Base-by-base conservation (phyloP, 2,329 filamentous ascomycete species). In the Apiospora malaysiana region DNA sequence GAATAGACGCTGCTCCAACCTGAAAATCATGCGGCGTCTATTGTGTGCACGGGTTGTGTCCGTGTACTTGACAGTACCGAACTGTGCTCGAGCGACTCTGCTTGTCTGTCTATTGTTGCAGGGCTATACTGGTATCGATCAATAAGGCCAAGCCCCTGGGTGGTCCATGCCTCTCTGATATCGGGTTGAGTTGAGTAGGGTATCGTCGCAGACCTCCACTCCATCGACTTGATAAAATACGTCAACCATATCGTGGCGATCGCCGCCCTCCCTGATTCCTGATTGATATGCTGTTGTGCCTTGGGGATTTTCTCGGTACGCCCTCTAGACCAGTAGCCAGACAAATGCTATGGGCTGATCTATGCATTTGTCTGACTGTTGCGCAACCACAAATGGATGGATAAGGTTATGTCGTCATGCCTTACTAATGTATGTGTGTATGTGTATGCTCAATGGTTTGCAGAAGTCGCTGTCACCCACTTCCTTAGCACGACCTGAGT, bases 371-470 rank as follows among this genome's bases (percentile, higher is more conserved):
- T 7, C 18, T 27, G 27, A 59, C 49, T 6, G 51, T 59, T 37
- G 25, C 27, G 51, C 51, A 37, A 37, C 27, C 18, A 56, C 40
- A 47, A 21, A 16, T 49, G 23, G 21, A 16, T 49, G 23, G n/a
- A 49, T n/a, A 49, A 32, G 27, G n/a, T 37, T 25, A 46, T 70
- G 25, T 8, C 45, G 14, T 45, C 42, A 27, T 66, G 32, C 32
- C 32, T 32, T 32, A 47, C 21, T 25, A 65, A 66, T 46, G n/a
- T 32, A 66, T 14, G 21, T 40, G 40, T 43, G 51, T 63, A 65
- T 69, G 40, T 66, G 40, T 46, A 27, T 68, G 42, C 45, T 68
- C 43, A 49, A 49, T 63, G 56, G 10, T 63, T 63, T 63, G 56
- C 56, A 63, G 56, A 32, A n/a, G 56, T 12, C 14, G 56, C 56